Evolutionary conservation across 106 monocot genomes (phyloP), one percentile per base, ranked within the genome.

Genomic region (Apostasia shenzhenica): DNA sequence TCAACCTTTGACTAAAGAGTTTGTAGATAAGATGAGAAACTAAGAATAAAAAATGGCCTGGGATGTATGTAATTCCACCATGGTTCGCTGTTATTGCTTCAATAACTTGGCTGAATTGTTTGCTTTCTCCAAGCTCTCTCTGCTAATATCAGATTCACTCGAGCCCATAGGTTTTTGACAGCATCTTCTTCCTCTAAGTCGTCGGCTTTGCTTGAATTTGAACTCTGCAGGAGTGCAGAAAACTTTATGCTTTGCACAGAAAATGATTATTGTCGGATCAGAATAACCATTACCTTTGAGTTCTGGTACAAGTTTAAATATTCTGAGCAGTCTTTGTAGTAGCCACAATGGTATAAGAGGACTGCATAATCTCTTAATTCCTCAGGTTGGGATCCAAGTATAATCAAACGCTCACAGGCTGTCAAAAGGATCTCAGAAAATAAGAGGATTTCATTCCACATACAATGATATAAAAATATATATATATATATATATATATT

Each of bases 341-440:
- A 79, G 5, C 88, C 84, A 70, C 84, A 84, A 59, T 88, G 88
- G 71, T 88, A 88, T 1, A 88, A 53, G 53, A 88, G 81, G 46
- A 71, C 76, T 0, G 81, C 84, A 63, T 88, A 88, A 57, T 88
- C 88, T 74, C 84, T 81, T 49, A 84, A 70, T 71, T 88, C 84
- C 7, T 54, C 14, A 40, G 48, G 26, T 59, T 75, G 76, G 6
- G 39, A 43, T 42, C 70, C 67, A 43, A 88, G 66, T 52, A 84
- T 61, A 55, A 88, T 74, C 53, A 88, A 81, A 1, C 84, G 78
- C 66, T 88, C 88, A 38, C 88, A 84, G 37, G 88, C 88, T 84
- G 75, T 26, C 26, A 26, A 26, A 26, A 26, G 26, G 26, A 26
- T 26, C 26, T 26, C 26, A 26, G 26, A 26, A 26, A 26, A 26